Percentiles rank a stretch among this genome's conserved stretches.
Conservation (phyloP, 192 early-diverging fungal species). For the Podila verticillata region DNA sequence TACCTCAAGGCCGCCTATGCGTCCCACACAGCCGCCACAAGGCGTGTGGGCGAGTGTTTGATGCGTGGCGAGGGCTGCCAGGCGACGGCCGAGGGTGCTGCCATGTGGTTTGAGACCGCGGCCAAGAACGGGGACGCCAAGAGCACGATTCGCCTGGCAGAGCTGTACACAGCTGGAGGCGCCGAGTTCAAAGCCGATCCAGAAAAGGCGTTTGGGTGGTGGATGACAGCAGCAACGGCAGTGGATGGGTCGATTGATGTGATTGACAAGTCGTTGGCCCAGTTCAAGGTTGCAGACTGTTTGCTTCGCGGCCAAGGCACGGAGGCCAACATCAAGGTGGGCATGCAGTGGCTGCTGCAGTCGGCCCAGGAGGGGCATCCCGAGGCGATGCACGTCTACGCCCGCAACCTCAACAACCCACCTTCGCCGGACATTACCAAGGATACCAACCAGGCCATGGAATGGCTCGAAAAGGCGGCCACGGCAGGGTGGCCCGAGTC, state of each 20-base stretch:
- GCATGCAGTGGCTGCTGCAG: slow-evolving; percentile 44
- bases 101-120: slow-evolving; percentile 50
- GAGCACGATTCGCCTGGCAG: slow-evolving; percentile 44
- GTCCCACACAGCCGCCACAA: slow-evolving; percentile 54
- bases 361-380: slow-evolving; percentile 51
- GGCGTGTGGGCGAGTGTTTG: slow-evolving; percentile 45
- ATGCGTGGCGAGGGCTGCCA: slow-evolving; percentile 48
- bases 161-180: slow-evolving; percentile 30
- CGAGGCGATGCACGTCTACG: slow-evolving; percentile 50
- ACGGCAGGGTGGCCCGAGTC: slow-evolving; percentile 51
- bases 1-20: slow-evolving; percentile 66
- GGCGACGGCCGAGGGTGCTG: slow-evolving; percentile 47
- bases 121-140: slow-evolving; percentile 51
- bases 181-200: slow-evolving; percentile 35
- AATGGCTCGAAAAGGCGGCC: slow-evolving; percentile 46
- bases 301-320: slow-evolving; percentile 57
- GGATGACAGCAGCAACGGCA: slow-evolving; percentile 47
- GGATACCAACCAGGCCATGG: slow-evolving; percentile 38
- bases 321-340: slow-evolving; percentile 45
- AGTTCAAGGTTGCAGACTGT: slow-evolving; percentile 73
- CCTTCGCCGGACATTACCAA: slow-evolving; percentile 27
- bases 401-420: slow-evolving; percentile 36
- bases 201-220: slow-evolving; percentile 53
- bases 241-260: slow-evolving; percentile 47
- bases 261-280: slow-evolving; percentile 60